Percentiles rank a stretch among this genome's conserved stretches.
Evolutionary conservation across 2,329 filamentous ascomycete species (phyloP).

Genomic region (Trichoderma sp.): DNA sequence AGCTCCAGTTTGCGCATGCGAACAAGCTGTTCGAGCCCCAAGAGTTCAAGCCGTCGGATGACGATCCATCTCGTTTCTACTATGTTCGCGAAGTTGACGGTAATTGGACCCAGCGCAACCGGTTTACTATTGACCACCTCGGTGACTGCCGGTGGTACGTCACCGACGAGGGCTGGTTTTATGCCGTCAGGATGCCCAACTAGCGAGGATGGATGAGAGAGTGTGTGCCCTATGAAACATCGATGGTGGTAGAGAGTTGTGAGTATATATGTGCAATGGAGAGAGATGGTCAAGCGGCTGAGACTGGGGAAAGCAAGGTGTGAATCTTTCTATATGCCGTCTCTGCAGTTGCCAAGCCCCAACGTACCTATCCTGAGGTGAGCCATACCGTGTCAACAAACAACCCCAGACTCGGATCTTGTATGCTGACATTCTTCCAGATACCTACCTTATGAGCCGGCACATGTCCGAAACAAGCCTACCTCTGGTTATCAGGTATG

Average conservation of each 20-base stretch:
- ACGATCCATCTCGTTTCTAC: slow-evolving; percentile 63
- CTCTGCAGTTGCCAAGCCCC: not conserved
- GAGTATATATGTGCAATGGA: not conserved
- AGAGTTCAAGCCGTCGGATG: slow-evolving; percentile 64
- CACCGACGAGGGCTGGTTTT: slow-evolving; percentile 60
- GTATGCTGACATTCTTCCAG: not conserved
- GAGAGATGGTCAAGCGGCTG: not conserved
- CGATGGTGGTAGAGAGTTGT: not conserved
- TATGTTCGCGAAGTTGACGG: slow-evolving; percentile 63
- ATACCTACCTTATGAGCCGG: not conserved
- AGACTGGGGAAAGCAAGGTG: not conserved
- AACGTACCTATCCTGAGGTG: not conserved
- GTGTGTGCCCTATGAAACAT: not conserved
- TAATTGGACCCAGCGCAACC: slow-evolving; percentile 61
- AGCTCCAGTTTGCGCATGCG: slow-evolving; percentile 52
- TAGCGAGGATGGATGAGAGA: slow-evolving; percentile 29
- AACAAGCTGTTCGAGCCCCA: slow-evolving; percentile 59
- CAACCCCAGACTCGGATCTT: not conserved
- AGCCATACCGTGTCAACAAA: not conserved
- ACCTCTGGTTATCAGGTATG: not conserved
- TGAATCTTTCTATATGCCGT: not conserved
- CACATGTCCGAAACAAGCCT: not conserved
- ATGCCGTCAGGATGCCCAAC: slow-evolving; percentile 58
- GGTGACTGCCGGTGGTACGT: slow-evolving; percentile 62
- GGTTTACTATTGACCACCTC: slow-evolving; percentile 62